Conservation (phyloP, 495 filamentous ascomycete species). For the Aspergillus kassunensis region DNA sequence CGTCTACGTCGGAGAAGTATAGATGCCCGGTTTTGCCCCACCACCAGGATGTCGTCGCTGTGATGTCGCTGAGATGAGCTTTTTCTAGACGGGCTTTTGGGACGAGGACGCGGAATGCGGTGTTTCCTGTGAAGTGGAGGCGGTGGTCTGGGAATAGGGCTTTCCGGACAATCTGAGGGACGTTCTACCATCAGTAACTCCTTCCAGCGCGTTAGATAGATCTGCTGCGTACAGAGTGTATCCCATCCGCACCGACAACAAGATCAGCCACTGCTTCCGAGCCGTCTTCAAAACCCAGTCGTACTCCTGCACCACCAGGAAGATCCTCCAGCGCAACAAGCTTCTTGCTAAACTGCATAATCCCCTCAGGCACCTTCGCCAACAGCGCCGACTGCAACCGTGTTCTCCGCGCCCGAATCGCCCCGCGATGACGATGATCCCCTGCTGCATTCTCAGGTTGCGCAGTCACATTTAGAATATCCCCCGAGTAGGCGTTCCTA, state of each 20-base stretch:
- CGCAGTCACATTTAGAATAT: too few species aligned
- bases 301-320: neutral
- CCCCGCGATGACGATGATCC: neutral
- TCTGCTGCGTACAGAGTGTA: conserved; percentile 33
- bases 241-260: conserved; percentile 50
- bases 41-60: conserved; percentile 43
- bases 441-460: neutral
- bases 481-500: conserved; percentile 6
- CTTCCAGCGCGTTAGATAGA: too few species aligned
- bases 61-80: conserved; percentile 33
- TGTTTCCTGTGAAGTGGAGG: neutral
- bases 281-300: conserved; percentile 25
- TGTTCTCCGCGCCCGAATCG: neutral
- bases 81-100: conserved; percentile 5
- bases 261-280: conserved; percentile 37
- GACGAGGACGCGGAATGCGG: neutral
- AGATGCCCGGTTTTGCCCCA: conserved; percentile 40
- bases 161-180: neutral
- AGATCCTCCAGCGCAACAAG: neutral
- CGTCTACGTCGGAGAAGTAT: conserved; percentile 41
- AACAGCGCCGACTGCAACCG: neutral
- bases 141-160: conserved; percentile 1
- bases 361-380: neutral
- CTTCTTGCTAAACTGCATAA: conserved; percentile 1
- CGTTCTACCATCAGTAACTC: too few species aligned